These are phyloP conservation scores for Hypoxylon sp. DNA, from an alignment of 2,329 filamentous ascomycete species.

Conservation along the genomic window DNA sequence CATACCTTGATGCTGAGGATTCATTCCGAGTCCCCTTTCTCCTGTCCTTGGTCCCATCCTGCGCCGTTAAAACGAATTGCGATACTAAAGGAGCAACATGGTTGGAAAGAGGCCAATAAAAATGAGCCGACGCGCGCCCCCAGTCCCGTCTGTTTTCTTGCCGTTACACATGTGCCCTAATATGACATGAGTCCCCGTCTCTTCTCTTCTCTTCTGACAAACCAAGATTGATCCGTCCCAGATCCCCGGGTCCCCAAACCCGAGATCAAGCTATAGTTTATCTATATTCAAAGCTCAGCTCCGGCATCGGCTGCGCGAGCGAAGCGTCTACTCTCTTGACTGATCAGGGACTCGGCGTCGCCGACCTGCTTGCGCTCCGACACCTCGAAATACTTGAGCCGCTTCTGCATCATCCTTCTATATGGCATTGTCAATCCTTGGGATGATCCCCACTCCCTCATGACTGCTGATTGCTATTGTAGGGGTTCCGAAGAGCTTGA, in stretches of 20 bases:
- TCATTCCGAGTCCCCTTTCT: conserved; percentile 21
- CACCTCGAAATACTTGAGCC: conserved; percentile 79
- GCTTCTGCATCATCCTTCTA: conserved; percentile 74
- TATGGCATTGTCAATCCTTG: conserved; percentile 75
- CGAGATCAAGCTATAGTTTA: neutral
- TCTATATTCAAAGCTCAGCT: conserved; percentile 43
- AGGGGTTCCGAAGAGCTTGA: conserved; percentile 96
- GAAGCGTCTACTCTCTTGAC: conserved; percentile 46
- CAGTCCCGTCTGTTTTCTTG: conserved; percentile 21
- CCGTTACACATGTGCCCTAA: conserved; percentile 9
- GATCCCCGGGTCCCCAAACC: neutral
- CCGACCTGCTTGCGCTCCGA: conserved; percentile 92
- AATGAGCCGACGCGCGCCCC: conserved; percentile 17
- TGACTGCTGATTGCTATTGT: conserved; percentile 94
- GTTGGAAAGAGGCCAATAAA: conserved; percentile 6
- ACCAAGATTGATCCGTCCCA: neutral
- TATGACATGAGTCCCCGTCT: conserved; percentile 8
- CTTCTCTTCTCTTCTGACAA: conserved; percentile 6
- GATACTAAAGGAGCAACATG: conserved; percentile 1
- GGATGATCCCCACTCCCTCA: conserved; percentile 76
- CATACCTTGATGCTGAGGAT: conserved; percentile 34
- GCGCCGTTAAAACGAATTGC: conserved; percentile 22
- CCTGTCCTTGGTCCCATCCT: conserved; percentile 22
- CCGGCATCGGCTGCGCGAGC: conserved; percentile 36
- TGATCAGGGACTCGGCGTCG: conserved; percentile 72